These are phyloP conservation scores for Paramecium pentaurelia DNA, from an alignment of 73 alveolate genomes.

Conservation along the genomic window DNA sequence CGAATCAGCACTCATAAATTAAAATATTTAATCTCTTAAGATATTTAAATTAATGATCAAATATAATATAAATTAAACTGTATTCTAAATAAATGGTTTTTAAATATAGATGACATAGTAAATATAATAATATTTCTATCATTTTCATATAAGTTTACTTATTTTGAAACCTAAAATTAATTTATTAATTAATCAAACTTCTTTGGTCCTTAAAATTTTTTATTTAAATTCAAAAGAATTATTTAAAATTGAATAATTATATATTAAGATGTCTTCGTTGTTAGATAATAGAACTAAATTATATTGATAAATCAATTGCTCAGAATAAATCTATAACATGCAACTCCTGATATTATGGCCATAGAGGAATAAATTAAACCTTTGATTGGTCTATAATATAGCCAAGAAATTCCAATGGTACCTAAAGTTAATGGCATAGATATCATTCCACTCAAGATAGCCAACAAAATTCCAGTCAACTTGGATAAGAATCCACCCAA, in stretches of 20 bases:
- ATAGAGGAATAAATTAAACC: background rate
- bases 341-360: background rate
- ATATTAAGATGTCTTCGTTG: background rate
- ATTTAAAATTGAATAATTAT: background rate
- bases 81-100: background rate
- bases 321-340: background rate
- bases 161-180: background rate
- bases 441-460: background rate
- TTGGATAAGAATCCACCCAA: background rate
- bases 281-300: background rate
- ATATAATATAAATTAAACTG: background rate
- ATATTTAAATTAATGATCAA: background rate
- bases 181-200: background rate
- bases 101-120: background rate
- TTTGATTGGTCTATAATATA: background rate
- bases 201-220: background rate
- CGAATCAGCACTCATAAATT: conserved; percentile 4
- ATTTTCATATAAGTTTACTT: background rate
- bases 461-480: background rate
- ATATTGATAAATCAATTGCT: background rate
- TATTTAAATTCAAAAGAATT: background rate
- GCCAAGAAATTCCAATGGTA: background rate
- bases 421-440: background rate
- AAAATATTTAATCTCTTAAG: background rate
- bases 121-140: no score